Base-by-base conservation (phyloP, 495 filamentous ascomycete genomes). In the Hypoxylon crocopeplum region DNA sequence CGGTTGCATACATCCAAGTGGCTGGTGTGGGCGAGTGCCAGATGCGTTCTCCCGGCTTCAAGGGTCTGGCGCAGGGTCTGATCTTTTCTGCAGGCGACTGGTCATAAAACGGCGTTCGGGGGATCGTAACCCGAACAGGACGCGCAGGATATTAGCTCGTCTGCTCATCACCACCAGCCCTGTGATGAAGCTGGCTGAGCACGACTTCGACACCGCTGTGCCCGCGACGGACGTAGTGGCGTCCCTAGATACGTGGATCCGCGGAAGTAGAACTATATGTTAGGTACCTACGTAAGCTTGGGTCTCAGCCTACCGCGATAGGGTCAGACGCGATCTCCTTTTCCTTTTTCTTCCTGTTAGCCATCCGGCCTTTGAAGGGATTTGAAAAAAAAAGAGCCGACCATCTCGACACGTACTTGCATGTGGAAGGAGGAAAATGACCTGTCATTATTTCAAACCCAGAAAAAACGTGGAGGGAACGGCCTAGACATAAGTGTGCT, bases 1-100 rank as follows among this genome's bases (percentile, higher is more conserved):
- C n/a, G n/a, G n/a, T n/a, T n/a, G n/a, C n/a, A n/a, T n/a, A n/a
- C n/a, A 46, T 40, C 24, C 17, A 33, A 46, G 16, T 51, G 40
- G 46, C 13, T 17, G 22, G 32, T 37, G 40, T 38, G 27, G 27
- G 11, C 21, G 39, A 37, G 40, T 22, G 44, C 5, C 20, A 50
- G 16, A 61, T 61, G 49, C 45, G 37, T 24, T 33, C 22, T 16
- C 50, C 57, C 57, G 57, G 7, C 20, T 38, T 33, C 50, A 48
- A 30, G 57, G 57, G 57, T 54, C 29, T 38, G 40, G n/a, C 41
- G 37, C 13, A 48, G 13, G 42, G 38, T 38, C 24, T 16, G 36
- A 16, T 19, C 30, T 32, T 5, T n/a, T n/a, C 37, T 56, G 40
- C 24, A 41, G 17, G 27, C 16, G 25, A 52, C 39, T 34, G 17